A percentile compares a stretch with the other conserved stretches of the same genome.
phyloP scores from a whole-genome alignment of 441 rosid genomes.

The Brassica hybrid region DNA sequence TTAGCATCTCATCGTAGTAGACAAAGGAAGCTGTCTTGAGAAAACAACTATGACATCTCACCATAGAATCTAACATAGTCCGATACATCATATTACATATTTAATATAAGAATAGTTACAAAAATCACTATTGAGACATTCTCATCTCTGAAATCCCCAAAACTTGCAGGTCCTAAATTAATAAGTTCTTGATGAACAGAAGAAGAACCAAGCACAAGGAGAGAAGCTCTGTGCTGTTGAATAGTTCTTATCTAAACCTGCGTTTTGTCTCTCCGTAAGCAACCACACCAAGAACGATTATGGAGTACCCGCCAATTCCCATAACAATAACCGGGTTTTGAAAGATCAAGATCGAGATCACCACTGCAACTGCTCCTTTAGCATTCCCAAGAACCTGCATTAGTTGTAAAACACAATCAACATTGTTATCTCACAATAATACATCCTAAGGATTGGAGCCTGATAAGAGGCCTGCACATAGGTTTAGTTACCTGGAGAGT shows the following conservation, averaged over 20 bases:
- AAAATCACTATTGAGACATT: no score
- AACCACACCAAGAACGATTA: conserved; percentile 79
- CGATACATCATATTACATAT: background rate
- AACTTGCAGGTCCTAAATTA: background rate
- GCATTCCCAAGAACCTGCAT: conserved; percentile 84
- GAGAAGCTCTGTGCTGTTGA: conserved; percentile 17
- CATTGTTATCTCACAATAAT: conserved; percentile 11
- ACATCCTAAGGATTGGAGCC: background rate
- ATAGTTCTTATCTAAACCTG: conserved; percentile 50
- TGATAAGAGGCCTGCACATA: background rate
- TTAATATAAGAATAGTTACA: no score
- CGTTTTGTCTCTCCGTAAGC: conserved; percentile 60
- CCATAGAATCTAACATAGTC: no score
- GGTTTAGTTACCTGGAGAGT: conserved; percentile 76
- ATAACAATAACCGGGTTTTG: conserved; percentile 76
- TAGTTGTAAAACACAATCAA: background rate
- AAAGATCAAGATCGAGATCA: conserved; percentile 78
- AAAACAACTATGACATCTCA: no score
- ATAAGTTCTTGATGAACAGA: conserved; percentile 21
- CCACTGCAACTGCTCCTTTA: conserved; percentile 90
- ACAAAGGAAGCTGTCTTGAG: no score
- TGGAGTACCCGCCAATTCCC: conserved; percentile 75
- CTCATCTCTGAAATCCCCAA: background rate
- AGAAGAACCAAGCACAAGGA: conserved; percentile 15
- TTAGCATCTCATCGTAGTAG: no score